Evolutionary conservation across 2,329 filamentous ascomycete genomes (phyloP), one percentile per base, ranked within the genome.

Genomic region (Gyromitra esculenta): DNA sequence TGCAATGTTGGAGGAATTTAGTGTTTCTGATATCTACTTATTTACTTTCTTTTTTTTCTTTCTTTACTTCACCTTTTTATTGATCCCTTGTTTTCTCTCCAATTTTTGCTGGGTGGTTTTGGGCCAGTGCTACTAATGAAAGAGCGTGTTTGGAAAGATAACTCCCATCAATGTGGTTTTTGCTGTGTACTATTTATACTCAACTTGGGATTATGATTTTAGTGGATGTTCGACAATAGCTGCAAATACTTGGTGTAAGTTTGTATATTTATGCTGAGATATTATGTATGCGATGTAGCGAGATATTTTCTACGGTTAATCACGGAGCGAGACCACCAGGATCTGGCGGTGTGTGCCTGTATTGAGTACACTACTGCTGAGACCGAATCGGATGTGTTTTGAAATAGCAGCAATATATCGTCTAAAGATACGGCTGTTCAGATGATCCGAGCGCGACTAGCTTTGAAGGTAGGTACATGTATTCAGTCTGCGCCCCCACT

Each of bases 61-160:
- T 59, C 35, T 62, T 9, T 43, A 54, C n/a, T 62, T 50, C 39
- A 35, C 41, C 21, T 65, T 54, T 15, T 5, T 45, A 45, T 45
- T 45, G 11, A 13, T 15, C 13, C 43, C 15, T 13, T 11, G 43
- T 52, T 69, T 69, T 60, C n/a, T n/a, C 31, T 48, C 43, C 41
- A 31, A 45, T 18, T 57, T 57, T 62, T 18, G 39, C 35, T 57
- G 54, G 70, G 56, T 25, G 56, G 41, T 73, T 67, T 18, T 31
- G 62, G 56, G 25, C 18, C 35, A 62, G 56, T 45, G 15, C 15
- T 41, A 74, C 48, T 74, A 74, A 74, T 74, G 71, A 69, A 74
- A 63, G 56, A 39, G 37, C 43, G 0, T 18, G 2, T 52, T 52
- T 52, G 2, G 8, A 21, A 15, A 45, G 31, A 41, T 66, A 25